Percentiles rank a stretch among this genome's conserved stretches.
Evolutionary conservation across 2,329 filamentous ascomycete genomes (phyloP).

Genomic region (Claviceps paspali): DNA sequence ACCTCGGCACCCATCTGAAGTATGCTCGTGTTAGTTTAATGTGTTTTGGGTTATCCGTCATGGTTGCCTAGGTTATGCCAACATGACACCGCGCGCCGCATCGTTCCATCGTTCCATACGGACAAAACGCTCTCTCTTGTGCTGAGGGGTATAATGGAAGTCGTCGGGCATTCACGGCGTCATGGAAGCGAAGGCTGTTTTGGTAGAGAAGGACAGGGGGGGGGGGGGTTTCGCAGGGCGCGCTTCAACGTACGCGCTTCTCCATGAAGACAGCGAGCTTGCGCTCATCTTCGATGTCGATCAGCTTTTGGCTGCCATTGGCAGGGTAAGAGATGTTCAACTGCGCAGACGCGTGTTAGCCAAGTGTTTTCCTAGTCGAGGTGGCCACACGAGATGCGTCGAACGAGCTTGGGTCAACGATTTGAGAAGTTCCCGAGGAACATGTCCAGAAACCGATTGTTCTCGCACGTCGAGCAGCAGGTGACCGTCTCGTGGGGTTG

Average conservation of each 20-base stretch:
- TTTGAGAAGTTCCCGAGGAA: too few relatives aligned
- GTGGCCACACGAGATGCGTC: not conserved
- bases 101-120: not conserved
- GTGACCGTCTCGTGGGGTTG: not conserved
- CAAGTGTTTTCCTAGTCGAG: not conserved
- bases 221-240: constrained; percentile 1
- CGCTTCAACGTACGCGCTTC: constrained; percentile 58
- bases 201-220: not conserved
- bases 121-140: not conserved
- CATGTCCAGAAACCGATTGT: not conserved
- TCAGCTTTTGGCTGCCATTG: constrained; percentile 99
- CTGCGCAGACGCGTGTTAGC: constrained; percentile 25
- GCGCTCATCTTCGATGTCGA: constrained; percentile 98
- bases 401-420: too few relatives aligned
- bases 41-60: not conserved
- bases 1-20: constrained; percentile 76
- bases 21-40: constrained; percentile 16
- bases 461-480: not conserved
- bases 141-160: not conserved
- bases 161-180: not conserved
- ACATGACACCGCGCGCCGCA: not conserved
- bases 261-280: constrained; percentile 99
- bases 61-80: not conserved
- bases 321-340: constrained; percentile 74
- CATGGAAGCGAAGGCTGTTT: not conserved